phyloP scores from a whole-genome alignment of 441 rosid genomes.

The Euphorbia celastroides region DNA sequence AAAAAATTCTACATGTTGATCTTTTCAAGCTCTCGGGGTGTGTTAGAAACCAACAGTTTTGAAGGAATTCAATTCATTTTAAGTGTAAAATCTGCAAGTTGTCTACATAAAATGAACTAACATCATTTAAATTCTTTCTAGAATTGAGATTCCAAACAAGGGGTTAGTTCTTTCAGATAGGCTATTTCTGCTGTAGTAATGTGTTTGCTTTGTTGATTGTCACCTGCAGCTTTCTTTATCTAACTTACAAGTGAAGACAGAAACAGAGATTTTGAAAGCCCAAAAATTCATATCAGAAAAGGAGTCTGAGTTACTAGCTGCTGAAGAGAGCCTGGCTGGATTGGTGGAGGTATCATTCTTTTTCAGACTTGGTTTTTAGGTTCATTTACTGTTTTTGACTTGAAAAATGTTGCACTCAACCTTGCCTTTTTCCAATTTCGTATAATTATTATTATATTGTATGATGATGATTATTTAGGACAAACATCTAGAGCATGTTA shows the following conservation, averaged over 20 bases:
- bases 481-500: too few species aligned
- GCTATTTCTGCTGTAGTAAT: not conserved
- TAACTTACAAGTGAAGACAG: conserved; percentile 61
- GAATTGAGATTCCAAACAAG: too few species aligned
- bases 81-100: too few species aligned
- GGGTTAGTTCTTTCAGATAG: not conserved
- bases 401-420: not conserved
- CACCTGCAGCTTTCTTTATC: conserved; percentile 51
- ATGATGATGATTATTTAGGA: not conserved
- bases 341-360: conserved; percentile 58
- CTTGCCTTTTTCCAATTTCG: too few species aligned
- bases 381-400: not conserved
- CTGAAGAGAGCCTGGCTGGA: conserved; percentile 81
- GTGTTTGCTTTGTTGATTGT: conserved; percentile 2
- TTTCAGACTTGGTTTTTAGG: conserved; percentile 1
- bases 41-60: too few species aligned
- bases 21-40: not conserved
- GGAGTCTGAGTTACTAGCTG: conserved; percentile 64
- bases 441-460: too few species aligned
- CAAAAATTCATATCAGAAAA: conserved; percentile 60
- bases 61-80: too few species aligned
- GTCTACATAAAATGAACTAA: too few species aligned
- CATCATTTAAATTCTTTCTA: too few species aligned
- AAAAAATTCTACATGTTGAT: not conserved
- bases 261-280: conserved; percentile 62